Percentiles rank a stretch among this genome's conserved stretches.
Evolutionary conservation across 805 yeast species (phyloP).

Genomic region (Hanseniaspora lindneri): DNA sequence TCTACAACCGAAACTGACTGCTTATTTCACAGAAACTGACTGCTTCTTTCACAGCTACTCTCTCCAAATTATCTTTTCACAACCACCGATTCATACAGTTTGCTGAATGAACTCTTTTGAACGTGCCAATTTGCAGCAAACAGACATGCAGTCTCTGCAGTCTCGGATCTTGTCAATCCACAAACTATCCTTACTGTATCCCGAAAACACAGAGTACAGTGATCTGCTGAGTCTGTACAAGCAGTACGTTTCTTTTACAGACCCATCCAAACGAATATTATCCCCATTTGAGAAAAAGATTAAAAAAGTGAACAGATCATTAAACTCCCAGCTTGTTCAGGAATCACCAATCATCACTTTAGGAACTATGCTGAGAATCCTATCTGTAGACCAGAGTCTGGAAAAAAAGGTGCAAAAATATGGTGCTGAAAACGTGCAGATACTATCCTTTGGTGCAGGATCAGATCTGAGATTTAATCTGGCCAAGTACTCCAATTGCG

Average conservation of each 20-base stretch:
- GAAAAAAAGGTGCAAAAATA: background rate
- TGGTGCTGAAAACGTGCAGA: slow-evolving; percentile 1
- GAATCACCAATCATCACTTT: slow-evolving; percentile 13
- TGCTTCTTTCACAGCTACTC: background rate
- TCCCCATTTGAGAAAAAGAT: slow-evolving; percentile 8
- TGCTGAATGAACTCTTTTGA: background rate
- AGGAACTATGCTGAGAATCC: slow-evolving; percentile 10
- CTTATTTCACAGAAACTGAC: background rate
- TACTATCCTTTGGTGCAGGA: slow-evolving; percentile 10
- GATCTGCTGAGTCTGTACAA: background rate
- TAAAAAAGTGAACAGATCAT: background rate
- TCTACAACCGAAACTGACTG: no score
- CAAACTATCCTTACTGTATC: background rate
- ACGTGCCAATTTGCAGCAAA: slow-evolving; percentile 4
- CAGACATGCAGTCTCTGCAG: slow-evolving; percentile 10
- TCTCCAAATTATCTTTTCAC: background rate
- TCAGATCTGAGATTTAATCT: slow-evolving; percentile 12
- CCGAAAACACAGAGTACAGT: background rate
- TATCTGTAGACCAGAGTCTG: slow-evolving; percentile 3
- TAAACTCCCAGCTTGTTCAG: background rate
- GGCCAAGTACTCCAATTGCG: background rate
- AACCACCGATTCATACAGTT: no score
- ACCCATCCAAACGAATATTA: background rate
- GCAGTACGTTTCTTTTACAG: background rate
- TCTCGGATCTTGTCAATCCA: background rate